Base-by-base conservation (phyloP, 805 yeast genomes). In the Saccharomycodes ludwigii region DNA sequence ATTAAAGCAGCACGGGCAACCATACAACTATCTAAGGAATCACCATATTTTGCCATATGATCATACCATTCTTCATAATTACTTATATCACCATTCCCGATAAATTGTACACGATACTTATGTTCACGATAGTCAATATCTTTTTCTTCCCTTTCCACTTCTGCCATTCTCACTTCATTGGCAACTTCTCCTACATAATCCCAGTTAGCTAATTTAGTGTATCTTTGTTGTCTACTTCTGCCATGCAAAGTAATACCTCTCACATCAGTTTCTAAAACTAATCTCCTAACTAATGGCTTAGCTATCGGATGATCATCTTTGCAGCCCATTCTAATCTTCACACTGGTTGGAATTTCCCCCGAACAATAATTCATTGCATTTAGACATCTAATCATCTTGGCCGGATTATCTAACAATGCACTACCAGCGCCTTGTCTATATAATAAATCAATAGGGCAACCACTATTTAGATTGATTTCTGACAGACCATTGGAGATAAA, bases 1-100 rank as follows among this genome's bases (percentile, higher is more conserved):
- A 91, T 86, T 41, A 91, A 68, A 2, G 97, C 97, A 34, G 97
- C 98, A 48, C 99, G 71, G 3, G 97, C 98, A 33, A 91, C 83
- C 96, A 93, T 91, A 12, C 85, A 94, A 19, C 91, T 74, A 58
- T 91, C 98, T 36, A 88, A 75, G 15, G 80, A 79, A 19, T 70
- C 70, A 29, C 73, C 68, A 25, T 45, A 43, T 12, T 60, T 61
- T 18, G 60, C 56, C 25, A 76, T 63, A 8, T 79, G 85, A 21
- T 63, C 65, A 54, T 83, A 70, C 94, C 95, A 91, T 51, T 91
- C 97, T 47, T 80, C 80, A 59, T 69, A 73, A 13, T 83, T 77
- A 61, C 66, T 86, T 29, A 84, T 72, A 52, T 91, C 99, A 31
- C 99, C 99, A 48, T 91, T 91, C 18, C 98, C 99, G 33, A 91